These are phyloP conservation scores for Aspergillus carlsbadensis DNA, from an alignment of 495 filamentous ascomycete genomes.

Conservation along the genomic window DNA sequence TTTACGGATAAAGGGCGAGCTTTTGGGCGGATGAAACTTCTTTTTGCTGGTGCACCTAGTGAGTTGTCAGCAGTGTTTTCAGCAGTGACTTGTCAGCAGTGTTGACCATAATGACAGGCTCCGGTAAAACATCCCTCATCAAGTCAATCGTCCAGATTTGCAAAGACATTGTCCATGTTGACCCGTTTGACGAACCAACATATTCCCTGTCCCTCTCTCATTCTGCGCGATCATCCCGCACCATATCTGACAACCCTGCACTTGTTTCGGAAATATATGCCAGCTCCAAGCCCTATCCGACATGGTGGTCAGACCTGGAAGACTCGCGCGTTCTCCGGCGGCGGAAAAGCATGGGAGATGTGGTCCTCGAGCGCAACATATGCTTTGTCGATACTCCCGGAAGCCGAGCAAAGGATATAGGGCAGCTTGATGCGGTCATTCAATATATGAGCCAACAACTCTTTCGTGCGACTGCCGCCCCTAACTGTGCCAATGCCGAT, in stretches of 20 bases:
- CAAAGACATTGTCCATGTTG: constrained; percentile 95
- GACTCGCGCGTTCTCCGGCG: constrained; percentile 66
- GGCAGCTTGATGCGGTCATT: constrained; percentile 66
- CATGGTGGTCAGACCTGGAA: constrained; percentile 93
- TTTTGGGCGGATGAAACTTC: constrained; percentile 82
- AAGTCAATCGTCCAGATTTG: constrained; percentile 93
- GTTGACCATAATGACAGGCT: constrained; percentile 42
- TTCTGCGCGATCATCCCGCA: constrained; percentile 25
- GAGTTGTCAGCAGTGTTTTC: constrained; percentile 32
- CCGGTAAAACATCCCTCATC: constrained; percentile 88
- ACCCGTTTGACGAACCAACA: constrained; percentile 53
- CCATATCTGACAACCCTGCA: constrained; percentile 30
- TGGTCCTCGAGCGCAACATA: constrained; percentile 86
- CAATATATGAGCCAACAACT: constrained; percentile 77
- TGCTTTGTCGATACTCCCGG: constrained; percentile 93
- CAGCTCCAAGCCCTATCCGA: constrained; percentile 87
- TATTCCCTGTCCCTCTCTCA: constrained; percentile 38
- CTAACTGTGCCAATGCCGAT: constrained; percentile 65
- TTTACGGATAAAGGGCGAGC: constrained; percentile 85
- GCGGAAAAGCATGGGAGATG: constrained; percentile 77
- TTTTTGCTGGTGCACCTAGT: constrained; percentile 85
- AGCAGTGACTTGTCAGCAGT: no score
- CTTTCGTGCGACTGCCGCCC: constrained; percentile 58
- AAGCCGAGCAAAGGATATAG: constrained; percentile 64
- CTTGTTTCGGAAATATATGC: constrained; percentile 80